Evolutionary conservation across 78 protist species (phyloP).

Genomic region (Planoprotostelium fungivorum): DNA sequence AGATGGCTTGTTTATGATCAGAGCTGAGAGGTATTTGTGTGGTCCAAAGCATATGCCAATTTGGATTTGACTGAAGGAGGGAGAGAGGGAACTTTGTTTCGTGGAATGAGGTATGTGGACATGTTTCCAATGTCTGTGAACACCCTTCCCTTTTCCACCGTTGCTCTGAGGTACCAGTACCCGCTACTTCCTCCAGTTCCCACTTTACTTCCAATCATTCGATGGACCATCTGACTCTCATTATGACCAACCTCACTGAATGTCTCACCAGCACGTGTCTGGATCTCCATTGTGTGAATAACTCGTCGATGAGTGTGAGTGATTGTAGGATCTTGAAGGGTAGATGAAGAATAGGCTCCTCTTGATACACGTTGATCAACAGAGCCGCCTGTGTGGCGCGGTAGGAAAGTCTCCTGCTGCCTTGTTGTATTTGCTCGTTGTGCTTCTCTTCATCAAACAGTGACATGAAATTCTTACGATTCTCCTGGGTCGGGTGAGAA

Average conservation of each 20-base stretch:
- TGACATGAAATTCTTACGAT: conserved; percentile 29
- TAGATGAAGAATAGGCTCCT: conserved; percentile 52
- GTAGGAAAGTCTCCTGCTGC: conserved; percentile 58
- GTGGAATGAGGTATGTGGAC: conserved; percentile 66
- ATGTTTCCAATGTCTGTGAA: conserved; percentile 68
- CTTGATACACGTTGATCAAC: conserved; percentile 44
- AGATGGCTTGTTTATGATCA: no score
- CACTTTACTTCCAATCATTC: conserved; percentile 71
- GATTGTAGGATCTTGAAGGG: conserved; percentile 29
- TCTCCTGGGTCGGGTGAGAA: not conserved
- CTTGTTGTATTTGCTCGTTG: conserved; percentile 28
- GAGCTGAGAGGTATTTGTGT: not conserved
- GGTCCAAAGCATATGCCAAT: not conserved
- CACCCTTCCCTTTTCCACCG: conserved; percentile 53
- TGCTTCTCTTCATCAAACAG: conserved; percentile 41
- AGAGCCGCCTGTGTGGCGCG: conserved; percentile 66
- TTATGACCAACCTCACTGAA: no score
- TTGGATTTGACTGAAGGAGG: conserved; percentile 6
- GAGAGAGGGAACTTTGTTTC: conserved; percentile 37
- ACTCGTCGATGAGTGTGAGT: conserved; percentile 65
- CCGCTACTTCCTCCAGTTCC: conserved; percentile 83
- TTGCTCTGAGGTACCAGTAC: conserved; percentile 69
- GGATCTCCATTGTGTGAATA: conserved; percentile 64
- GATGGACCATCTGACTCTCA: conserved; percentile 51
- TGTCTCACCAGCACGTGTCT: conserved; percentile 29